Conservation (phyloP, 106 monocot genomes). For the Xerophyta viscosa region DNA sequence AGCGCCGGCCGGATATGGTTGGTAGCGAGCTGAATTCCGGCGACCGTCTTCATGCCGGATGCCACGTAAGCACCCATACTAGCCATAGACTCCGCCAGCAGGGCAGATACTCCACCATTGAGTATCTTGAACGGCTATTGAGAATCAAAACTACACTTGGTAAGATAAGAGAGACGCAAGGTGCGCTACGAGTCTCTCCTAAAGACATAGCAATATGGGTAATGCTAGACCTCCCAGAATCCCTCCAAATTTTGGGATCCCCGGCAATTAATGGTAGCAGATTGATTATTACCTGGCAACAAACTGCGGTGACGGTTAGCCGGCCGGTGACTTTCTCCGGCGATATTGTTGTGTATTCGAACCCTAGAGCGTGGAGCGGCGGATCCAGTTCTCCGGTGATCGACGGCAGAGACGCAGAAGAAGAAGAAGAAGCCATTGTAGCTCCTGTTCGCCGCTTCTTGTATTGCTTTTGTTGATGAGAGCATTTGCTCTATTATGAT, state of each 20-base stretch:
- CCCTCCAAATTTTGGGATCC: too few species aligned
- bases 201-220: too few species aligned
- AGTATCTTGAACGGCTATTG: constrained; percentile 47
- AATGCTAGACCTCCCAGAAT: too few species aligned
- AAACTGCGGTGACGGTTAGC: constrained; percentile 38
- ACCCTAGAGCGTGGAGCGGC: constrained; percentile 35
- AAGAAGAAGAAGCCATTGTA: not conserved
- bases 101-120: constrained; percentile 53
- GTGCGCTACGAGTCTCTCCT: too few species aligned
- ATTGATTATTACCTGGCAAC: constrained; percentile 38
- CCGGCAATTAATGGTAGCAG: too few species aligned
- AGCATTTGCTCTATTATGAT: too few species aligned
- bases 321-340: constrained; percentile 38
- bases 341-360: constrained; percentile 35
- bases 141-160: not conserved
- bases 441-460: not conserved
- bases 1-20: constrained; percentile 39
- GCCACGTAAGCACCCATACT: constrained; percentile 57
- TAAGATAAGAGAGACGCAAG: too few species aligned
- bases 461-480: not conserved
- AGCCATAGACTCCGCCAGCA: constrained; percentile 44
- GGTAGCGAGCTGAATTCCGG: constrained; percentile 49
- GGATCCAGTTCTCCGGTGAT: constrained; percentile 24
- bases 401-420: not conserved
- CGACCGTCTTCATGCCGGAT: constrained; percentile 35